A percentile compares a stretch with the other conserved stretches of the same genome.
These are phyloP conservation scores for Cladosporium cucumerinum DNA, from an alignment of 2,329 filamentous ascomycete genomes.

Conservation along the genomic window DNA sequence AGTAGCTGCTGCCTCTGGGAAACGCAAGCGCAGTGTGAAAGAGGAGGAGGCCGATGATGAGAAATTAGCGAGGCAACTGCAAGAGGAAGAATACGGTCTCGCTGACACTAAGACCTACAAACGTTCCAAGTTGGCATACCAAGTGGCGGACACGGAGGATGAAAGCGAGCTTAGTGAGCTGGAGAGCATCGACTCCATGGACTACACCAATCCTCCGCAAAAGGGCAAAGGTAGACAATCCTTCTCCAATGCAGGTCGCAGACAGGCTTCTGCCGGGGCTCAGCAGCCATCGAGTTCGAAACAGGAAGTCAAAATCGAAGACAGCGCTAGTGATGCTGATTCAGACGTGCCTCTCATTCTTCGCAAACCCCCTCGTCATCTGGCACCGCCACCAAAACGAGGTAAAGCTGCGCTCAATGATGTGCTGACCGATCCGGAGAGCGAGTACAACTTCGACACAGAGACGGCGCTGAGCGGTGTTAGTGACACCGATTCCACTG, in stretches of 20 bases:
- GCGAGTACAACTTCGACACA: constrained; percentile 1
- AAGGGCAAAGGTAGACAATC: constrained; percentile 22
- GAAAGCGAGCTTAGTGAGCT: constrained; percentile 32
- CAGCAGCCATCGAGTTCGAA: constrained; percentile 30
- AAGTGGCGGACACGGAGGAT: constrained; percentile 31
- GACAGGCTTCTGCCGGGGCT: constrained; percentile 17
- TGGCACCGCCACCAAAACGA: not conserved
- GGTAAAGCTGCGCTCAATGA: not conserved
- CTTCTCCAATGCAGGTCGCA: constrained; percentile 12
- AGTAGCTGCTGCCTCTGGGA: constrained; percentile 27
- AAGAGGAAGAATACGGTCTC: constrained; percentile 36
- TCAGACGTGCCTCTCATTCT: constrained; percentile 28
- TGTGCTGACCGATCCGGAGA: not conserved
- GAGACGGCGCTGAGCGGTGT: not conserved
- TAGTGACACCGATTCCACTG: constrained; percentile 3
- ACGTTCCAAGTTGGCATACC: constrained; percentile 24
- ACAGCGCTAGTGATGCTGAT: constrained; percentile 39
- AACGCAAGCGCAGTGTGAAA: constrained; percentile 34
- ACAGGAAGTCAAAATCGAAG: constrained; percentile 30
- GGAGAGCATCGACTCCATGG: constrained; percentile 25
- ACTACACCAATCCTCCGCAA: not conserved
- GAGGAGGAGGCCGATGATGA: constrained; percentile 32
- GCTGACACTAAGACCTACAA: constrained; percentile 23
- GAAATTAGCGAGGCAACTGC: constrained; percentile 32
- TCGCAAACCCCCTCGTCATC: not conserved